A percentile compares a stretch with the other conserved stretches of the same genome.
These are phyloP conservation scores for Penicillium sp. DNA, from an alignment of 2,329 filamentous ascomycete species.

Conservation along the genomic window DNA sequence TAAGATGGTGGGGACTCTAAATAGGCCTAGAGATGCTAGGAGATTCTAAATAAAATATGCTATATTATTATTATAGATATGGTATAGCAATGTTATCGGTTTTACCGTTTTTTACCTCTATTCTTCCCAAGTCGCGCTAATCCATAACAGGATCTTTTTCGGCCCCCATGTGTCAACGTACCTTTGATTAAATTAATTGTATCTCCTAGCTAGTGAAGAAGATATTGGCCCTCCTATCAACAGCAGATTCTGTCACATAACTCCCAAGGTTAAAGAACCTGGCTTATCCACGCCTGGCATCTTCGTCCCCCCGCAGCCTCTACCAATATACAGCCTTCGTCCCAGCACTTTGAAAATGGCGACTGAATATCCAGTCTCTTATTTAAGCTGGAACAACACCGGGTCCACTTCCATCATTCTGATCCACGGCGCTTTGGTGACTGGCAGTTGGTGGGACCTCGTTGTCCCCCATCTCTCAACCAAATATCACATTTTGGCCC, in stretches of 20 bases:
- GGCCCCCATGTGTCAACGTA: no score
- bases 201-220: not conserved
- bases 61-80: no score
- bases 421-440: not conserved
- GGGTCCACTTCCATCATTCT: not conserved
- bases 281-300: not conserved
- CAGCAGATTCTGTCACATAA: not conserved
- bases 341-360: not conserved
- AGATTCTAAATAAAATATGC: no score
- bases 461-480: not conserved
- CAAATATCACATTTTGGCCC: not conserved
- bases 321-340: not conserved
- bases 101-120: no score
- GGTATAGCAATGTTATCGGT: no score
- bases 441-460: not conserved
- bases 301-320: not conserved
- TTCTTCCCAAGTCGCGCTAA: no score
- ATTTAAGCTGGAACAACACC: not conserved
- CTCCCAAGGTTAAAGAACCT: not conserved
- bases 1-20: no score
- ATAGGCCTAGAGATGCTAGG: no score
- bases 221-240: no score
- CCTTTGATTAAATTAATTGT: not conserved
- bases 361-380: not conserved
- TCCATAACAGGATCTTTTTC: no score